Percentiles rank a stretch among this genome's conserved stretches.
phyloP scores from a whole-genome alignment of 2,329 filamentous ascomycete species.

The Aspergillus thermomutatus region DNA sequence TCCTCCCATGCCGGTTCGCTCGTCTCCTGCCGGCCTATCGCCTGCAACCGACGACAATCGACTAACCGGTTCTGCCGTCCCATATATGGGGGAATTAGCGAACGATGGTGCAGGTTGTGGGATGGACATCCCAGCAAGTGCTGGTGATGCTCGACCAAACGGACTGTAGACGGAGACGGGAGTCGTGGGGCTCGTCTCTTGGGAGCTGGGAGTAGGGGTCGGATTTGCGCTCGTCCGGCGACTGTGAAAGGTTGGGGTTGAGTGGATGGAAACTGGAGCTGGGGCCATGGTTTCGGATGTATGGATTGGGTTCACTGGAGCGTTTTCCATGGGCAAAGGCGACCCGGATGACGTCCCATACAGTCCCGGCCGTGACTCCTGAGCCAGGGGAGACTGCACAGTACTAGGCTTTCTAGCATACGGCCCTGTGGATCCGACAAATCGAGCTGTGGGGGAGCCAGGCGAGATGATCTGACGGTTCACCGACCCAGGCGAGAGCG shows the following conservation, averaged over 20 bases:
- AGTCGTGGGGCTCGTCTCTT: constrained; percentile 35
- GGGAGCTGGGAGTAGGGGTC: constrained; percentile 30
- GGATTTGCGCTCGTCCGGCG: constrained; percentile 30
- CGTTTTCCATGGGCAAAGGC: constrained; percentile 24
- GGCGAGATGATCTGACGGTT: constrained; percentile 33
- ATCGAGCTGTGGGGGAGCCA: constrained; percentile 36
- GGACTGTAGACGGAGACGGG: constrained; percentile 32
- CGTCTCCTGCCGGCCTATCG: constrained; percentile 18
- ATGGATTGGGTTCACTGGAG: constrained; percentile 20
- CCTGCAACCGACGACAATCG: constrained; percentile 22
- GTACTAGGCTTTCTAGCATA: constrained; percentile 30
- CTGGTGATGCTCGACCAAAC: constrained; percentile 30
- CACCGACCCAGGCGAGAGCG: constrained; percentile 30
- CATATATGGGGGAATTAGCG: constrained; percentile 19
- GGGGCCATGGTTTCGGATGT: constrained; percentile 14
- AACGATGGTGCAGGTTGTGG: constrained; percentile 17
- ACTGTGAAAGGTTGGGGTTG: constrained; percentile 31
- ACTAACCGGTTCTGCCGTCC: constrained; percentile 23
- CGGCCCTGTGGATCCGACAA: constrained; percentile 25
- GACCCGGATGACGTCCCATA: constrained; percentile 25
- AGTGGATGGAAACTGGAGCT: constrained; percentile 26
- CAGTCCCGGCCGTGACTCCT: constrained; percentile 27
- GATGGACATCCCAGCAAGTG: constrained; percentile 18
- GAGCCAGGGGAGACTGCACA: constrained; percentile 35
- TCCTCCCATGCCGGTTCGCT: constrained; percentile 9